These are phyloP conservation scores for Eutrema yunnanense DNA, from an alignment of 345 rosid species.

Conservation along the genomic window DNA sequence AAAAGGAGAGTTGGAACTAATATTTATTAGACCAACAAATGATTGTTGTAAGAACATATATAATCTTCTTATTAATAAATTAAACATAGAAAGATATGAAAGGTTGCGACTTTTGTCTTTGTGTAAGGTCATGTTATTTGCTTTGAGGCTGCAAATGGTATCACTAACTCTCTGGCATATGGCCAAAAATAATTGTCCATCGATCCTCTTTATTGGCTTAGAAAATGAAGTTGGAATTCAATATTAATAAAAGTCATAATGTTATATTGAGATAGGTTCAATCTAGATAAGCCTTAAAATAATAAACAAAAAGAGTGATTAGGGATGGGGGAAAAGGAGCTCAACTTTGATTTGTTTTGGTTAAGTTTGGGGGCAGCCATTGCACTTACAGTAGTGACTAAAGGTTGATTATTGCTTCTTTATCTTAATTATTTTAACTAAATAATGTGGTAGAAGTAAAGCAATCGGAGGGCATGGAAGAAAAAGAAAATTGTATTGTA, in stretches of 20 bases:
- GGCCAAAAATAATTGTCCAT: conserved; percentile 17
- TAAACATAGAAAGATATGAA: not conserved
- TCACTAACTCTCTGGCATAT: conserved; percentile 16
- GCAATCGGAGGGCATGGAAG: no score
- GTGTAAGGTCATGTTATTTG: conserved; percentile 19
- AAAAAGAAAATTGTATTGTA: no score
- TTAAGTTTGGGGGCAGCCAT: conserved; percentile 28
- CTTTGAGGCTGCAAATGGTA: conserved; percentile 12
- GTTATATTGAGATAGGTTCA: conserved; percentile 13
- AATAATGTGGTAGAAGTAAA: not conserved
- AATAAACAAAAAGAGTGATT: conserved; percentile 21
- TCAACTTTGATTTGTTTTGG: conserved; percentile 8
- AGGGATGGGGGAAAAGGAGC: conserved; percentile 24
- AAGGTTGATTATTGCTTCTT: conserved; percentile 16
- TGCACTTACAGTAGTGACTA: conserved; percentile 26
- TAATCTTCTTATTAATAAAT: not conserved
- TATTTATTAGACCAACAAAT: not conserved
- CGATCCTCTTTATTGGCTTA: conserved; percentile 2
- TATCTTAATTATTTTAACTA: not conserved
- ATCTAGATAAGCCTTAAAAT: conserved; percentile 28
- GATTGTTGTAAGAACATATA: not conserved
- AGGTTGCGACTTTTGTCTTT: conserved; percentile 20
- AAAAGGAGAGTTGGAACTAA: conserved; percentile 1
- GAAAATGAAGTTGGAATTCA: conserved; percentile 9
- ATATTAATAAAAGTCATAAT: conserved; percentile 15